These are phyloP conservation scores for Umbelopsis sp. DNA, from an alignment of 192 early-diverging fungal species.

Conservation along the genomic window DNA sequence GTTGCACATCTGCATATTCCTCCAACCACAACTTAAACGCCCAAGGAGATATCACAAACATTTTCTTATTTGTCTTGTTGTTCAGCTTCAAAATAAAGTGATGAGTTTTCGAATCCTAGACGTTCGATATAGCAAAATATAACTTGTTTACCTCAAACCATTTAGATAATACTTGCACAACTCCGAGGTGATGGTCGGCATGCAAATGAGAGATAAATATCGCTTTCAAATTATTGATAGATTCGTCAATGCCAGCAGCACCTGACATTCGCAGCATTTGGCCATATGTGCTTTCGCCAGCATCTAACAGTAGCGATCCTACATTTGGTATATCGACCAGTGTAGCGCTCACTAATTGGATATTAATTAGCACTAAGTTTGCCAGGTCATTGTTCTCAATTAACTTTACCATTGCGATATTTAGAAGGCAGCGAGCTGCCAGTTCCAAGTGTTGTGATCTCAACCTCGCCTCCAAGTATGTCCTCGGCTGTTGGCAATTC, in stretches of 20 bases:
- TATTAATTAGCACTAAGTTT: neutral
- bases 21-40: constrained; percentile 61
- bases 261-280: constrained; percentile 81
- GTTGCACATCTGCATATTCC: constrained; percentile 71
- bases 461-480: constrained; percentile 51
- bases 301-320: constrained; percentile 81
- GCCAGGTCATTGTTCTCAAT: neutral
- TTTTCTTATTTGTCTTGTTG: constrained; percentile 21
- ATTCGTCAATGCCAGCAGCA: constrained; percentile 51
- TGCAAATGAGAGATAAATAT: constrained; percentile 96
- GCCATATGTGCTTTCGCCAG: constrained; percentile 87
- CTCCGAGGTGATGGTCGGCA: constrained; percentile 96
- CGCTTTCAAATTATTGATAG: constrained; percentile 60
- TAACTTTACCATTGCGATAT: constrained; percentile 80
- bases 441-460: constrained; percentile 81
- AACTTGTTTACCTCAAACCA: constrained; percentile 62
- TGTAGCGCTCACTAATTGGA: constrained; percentile 74
- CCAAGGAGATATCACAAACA: constrained; percentile 60
- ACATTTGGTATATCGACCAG: constrained; percentile 65
- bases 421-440: constrained; percentile 87
- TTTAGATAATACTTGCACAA: constrained; percentile 68
- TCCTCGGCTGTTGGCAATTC: constrained; percentile 11
- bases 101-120: neutral
- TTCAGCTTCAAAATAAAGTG: constrained; percentile 15
- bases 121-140: neutral